These are phyloP conservation scores for Trametes sp. DNA, from an alignment of 1,284 basidiomycete species.

Conservation along the genomic window DNA sequence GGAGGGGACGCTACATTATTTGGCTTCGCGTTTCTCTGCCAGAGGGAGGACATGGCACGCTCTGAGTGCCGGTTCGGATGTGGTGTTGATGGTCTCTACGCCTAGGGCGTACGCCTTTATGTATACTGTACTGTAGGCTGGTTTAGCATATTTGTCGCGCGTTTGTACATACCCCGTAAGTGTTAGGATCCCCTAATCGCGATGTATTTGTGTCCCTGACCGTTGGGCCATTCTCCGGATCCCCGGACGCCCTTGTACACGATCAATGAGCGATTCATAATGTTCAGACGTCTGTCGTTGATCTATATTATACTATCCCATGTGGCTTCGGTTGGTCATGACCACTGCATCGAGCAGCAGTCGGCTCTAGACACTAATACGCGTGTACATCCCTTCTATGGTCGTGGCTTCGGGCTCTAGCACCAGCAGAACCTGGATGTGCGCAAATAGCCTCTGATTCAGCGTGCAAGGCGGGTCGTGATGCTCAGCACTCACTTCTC, in stretches of 20 bases:
- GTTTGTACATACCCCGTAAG: conserved; percentile 9
- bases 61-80: background rate
- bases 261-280: too few relatives aligned
- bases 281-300: too few relatives aligned
- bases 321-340: too few relatives aligned
- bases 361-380: too few relatives aligned
- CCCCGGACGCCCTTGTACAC: too few relatives aligned
- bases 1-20: background rate
- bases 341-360: too few relatives aligned
- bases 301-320: too few relatives aligned
- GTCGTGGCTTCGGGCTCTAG: background rate
- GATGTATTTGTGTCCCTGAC: conserved; percentile 9
- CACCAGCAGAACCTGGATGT: conserved; percentile 31
- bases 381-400: too few relatives aligned
- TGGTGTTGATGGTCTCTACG: background rate
- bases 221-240: too few relatives aligned
- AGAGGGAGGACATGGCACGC: background rate
- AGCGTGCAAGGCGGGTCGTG: background rate
- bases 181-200: conserved; percentile 1
- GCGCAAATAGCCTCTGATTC: background rate
- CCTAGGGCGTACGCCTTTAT: background rate
- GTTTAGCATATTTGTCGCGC: conserved; percentile 1
- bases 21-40: background rate
- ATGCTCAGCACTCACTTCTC: conserved; percentile 45
- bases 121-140: background rate